These are phyloP conservation scores for Quillaja saponaria DNA, from an alignment of 306 rosid species.

Conservation along the genomic window DNA sequence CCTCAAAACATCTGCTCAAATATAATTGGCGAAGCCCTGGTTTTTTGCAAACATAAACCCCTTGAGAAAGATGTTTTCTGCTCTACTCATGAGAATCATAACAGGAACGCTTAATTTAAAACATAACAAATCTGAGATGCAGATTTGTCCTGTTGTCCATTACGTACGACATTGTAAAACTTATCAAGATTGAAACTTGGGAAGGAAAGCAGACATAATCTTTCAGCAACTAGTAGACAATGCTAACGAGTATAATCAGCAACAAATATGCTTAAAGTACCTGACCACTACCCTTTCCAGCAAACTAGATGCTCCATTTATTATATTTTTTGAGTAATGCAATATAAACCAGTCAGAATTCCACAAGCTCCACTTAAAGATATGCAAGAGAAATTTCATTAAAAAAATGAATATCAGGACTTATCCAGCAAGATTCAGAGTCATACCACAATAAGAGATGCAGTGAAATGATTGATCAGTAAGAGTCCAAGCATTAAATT, in stretches of 20 bases:
- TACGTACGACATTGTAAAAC: slow-evolving; percentile 18
- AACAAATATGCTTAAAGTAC: slow-evolving; percentile 12
- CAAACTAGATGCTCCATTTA: not conserved
- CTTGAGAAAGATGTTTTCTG: not conserved
- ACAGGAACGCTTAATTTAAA: too few species aligned
- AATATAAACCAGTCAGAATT: too few species aligned
- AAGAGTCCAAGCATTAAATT: not conserved
- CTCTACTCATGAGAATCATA: too few species aligned
- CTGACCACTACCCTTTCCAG: not conserved
- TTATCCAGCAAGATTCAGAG: too few species aligned
- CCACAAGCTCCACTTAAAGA: too few species aligned
- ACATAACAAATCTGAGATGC: not conserved
- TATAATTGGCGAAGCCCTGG: slow-evolving; percentile 18
- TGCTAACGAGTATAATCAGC: not conserved
- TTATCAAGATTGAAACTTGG: slow-evolving; percentile 15
- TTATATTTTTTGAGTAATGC: too few species aligned
- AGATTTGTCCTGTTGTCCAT: slow-evolving; percentile 7
- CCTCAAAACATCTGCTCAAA: slow-evolving; percentile 16
- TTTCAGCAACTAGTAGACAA: not conserved
- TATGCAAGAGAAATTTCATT: too few species aligned
- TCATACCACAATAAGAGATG: too few species aligned
- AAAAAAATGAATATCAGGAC: too few species aligned
- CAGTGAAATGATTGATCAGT: too few species aligned
- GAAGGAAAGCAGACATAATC: slow-evolving; percentile 10
- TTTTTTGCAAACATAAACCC: slow-evolving; percentile 17